Base-by-base conservation (phyloP, 1,284 basidiomycete genomes). In the Xerocomus nothofagi region DNA sequence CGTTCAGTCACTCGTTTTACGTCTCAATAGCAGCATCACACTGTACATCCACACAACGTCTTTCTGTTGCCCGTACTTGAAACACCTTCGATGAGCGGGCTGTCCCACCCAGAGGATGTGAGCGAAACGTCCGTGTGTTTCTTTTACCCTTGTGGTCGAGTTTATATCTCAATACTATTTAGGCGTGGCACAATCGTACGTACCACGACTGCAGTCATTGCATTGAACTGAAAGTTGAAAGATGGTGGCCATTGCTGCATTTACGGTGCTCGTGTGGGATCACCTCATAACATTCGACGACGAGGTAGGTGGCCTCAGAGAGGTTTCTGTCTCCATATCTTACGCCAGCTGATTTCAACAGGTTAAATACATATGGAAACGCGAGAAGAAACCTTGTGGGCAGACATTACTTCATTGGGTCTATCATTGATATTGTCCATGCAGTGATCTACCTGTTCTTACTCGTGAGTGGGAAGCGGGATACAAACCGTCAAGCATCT, bases 181-280 rank as follows among this genome's bases (percentile, higher is more conserved):
- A 60, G 59, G 6, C 18, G 1, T n/a, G 17, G 36, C 39, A 65
- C 62, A 11, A 1, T 49, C 32, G 59, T 61, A 31, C 12, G 59
- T 54, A 32, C 17, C 39, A 10, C 11, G n/a, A 30, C 27, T 14
- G 3, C 6, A 10, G 18, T 17, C 20, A 14, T 47, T 20, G 15
- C 11, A 33, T 27, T 11, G 23, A 40, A 24, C 39, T 59, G 18
- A 56, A 10, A 14, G 6, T 29, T n/a, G 23, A 20, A 41, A 60
- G 78, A 72, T 71, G 61, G 67, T 79, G 31, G 77, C 74, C 27
- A 46, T 71, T 17, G 59, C 60, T 12, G 69, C 68, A 41, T 73
- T 73, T 55, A 72, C 71, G 6, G 57, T 73, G 12, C 65, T 78
- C n/a, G 50, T 77, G 14, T 79, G 73, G 69, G 77, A 78, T 46